phyloP scores from a whole-genome alignment of 371 early-diverging fungal genomes.

The Mucor piriformis region DNA sequence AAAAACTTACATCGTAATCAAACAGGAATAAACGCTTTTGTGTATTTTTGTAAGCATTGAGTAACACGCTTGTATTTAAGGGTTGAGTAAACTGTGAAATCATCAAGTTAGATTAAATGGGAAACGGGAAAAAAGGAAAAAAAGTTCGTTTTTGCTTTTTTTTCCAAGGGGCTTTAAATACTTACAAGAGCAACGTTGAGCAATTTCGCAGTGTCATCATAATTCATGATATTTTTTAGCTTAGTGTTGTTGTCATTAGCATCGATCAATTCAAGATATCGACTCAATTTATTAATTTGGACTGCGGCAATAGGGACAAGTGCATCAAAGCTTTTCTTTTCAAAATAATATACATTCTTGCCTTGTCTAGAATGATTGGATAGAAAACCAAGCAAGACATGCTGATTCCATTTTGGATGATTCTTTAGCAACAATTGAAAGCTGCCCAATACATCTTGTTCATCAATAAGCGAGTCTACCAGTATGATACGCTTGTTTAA shows the following conservation, averaged over 20 bases:
- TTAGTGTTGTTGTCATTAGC: too few species aligned
- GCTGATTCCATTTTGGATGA: neutral
- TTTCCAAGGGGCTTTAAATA: slow-evolving; percentile 5
- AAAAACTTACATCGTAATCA: slow-evolving; percentile 26
- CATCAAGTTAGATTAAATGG: slow-evolving; percentile 6
- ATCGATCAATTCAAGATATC: neutral
- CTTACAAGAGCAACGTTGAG: slow-evolving; percentile 4
- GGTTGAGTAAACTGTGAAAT: slow-evolving; percentile 14
- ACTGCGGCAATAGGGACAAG: neutral
- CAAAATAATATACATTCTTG: slow-evolving; percentile 5
- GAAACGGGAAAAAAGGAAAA: slow-evolving; percentile 6
- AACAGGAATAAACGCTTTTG: slow-evolving; percentile 29
- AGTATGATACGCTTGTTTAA: too few species aligned
- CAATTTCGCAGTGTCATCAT: neutral
- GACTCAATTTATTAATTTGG: neutral
- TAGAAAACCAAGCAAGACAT: neutral
- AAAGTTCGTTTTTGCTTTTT: slow-evolving; percentile 9
- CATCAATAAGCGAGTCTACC: too few species aligned
- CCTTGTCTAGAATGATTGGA: neutral
- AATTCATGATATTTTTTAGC: neutral
- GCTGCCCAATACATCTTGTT: too few species aligned
- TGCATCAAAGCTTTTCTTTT: slow-evolving; percentile 1
- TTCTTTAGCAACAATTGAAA: too few species aligned
- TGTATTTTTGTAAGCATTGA: slow-evolving; percentile 22
- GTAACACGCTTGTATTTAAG: slow-evolving; percentile 12